Base-by-base conservation (phyloP, 139 green algal genomes). In the Coccomyxa sp. region DNA sequence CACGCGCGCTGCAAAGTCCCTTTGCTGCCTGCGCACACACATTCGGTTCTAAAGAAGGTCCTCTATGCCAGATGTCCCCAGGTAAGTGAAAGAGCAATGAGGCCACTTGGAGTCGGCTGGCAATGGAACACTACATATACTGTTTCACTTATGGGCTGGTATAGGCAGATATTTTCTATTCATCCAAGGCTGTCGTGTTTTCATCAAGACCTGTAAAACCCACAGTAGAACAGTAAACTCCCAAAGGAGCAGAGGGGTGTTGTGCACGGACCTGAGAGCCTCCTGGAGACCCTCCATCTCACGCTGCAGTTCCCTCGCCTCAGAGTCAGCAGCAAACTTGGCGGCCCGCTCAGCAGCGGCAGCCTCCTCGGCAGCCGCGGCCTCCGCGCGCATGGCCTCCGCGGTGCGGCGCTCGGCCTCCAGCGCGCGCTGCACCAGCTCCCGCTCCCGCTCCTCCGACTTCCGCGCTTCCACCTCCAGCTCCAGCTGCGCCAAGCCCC, bases 281-380 rank as follows among this genome's bases (percentile, higher is more conserved):
- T 22, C 22, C 18, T 79, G 68, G 14, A 77, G 70, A 39, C 87
- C 76, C 0, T 73, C 38, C 74, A 90, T 64, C 68, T 83, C 55
- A 18, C 75, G 76, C 78, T 89, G 73, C 27, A 90, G 84, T 78
- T 90, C 80, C 8, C 37, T 40, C 10, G 82, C 82, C 70, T 93
- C 90, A 5, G 80, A 80, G 68, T 92, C 85, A 18, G 86, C 87
- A 0, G 89, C 83, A 40, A 81, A 84, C 29, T 87, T 87, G 44
- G 83, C 87, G 2, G 79, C 71, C 3, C 81, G 73, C 79, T 95
- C 90, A 7, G 86, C 84, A 2, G 87, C 80, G 0, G 82, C n/a
- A 0, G 77, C 73, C n/a, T 87, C 86, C 16, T 83, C 82, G 0
- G 79, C 69, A 29, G 82, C 79, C 14, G 82, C 76, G 6, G 87